Conservation (phyloP, 1,139 yeast species). For the Kodamaea ohmeri region DNA sequence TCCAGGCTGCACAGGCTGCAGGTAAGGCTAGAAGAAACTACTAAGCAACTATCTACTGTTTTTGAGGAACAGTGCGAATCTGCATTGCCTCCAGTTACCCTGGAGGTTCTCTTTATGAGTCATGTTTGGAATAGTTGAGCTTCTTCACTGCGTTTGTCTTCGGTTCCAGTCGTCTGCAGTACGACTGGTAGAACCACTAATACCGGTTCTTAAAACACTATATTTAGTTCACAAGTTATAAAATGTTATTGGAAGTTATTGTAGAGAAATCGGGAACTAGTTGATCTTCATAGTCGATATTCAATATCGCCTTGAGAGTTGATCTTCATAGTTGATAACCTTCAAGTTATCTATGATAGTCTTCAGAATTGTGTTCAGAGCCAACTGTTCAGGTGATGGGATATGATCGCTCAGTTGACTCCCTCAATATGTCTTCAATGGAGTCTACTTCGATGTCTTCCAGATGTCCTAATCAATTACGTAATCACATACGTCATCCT, state of each 20-base stretch:
- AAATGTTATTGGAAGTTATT: background rate
- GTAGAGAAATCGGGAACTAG: too few species aligned
- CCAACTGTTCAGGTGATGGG: too few species aligned
- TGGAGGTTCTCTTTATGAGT: slow-evolving; percentile 4
- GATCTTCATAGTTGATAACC: too few species aligned
- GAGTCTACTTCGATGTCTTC: too few species aligned
- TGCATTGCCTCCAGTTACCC: slow-evolving; percentile 5
- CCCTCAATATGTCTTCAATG: too few species aligned
- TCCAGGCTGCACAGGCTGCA: slow-evolving; percentile 15
- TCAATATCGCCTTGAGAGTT: too few species aligned
- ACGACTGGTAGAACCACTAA: background rate
- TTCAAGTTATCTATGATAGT: too few species aligned
- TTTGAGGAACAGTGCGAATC: background rate
- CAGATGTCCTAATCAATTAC: too few species aligned
- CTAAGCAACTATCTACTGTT: slow-evolving; percentile 10
- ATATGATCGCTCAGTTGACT: too few species aligned
- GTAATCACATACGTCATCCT: too few species aligned
- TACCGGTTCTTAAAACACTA: background rate
- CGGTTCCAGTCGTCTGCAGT: slow-evolving; percentile 2
- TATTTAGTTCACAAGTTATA: background rate
- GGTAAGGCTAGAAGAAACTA: slow-evolving; percentile 21
- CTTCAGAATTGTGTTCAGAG: too few species aligned
- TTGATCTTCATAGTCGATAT: too few species aligned
- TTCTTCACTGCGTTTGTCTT: background rate
- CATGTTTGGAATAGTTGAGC: slow-evolving; percentile 1